These are phyloP conservation scores for Colletotrichum sp. DNA, from an alignment of 2,329 filamentous ascomycete genomes.

Conservation along the genomic window DNA sequence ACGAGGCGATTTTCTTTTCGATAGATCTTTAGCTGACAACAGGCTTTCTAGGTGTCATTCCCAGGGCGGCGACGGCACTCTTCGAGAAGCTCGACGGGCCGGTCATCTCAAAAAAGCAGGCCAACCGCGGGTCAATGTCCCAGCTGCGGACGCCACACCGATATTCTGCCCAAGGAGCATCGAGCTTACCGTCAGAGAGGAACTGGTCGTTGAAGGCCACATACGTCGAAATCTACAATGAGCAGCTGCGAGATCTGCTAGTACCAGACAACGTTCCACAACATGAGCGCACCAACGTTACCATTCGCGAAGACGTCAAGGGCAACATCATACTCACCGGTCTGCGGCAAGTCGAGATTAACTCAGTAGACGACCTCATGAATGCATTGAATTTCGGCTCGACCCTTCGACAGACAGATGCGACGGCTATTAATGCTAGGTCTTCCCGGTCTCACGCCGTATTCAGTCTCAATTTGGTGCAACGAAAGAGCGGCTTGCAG, in stretches of 20 bases:
- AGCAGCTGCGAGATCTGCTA: conserved; percentile 89
- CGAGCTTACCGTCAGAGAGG: conserved; percentile 62
- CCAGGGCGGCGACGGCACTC: conserved; percentile 82
- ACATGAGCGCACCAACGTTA: conserved; percentile 78
- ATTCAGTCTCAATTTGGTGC: conserved; percentile 91
- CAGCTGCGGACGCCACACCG: conserved; percentile 81
- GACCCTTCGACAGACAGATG: conserved; percentile 92
- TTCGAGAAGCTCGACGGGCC: conserved; percentile 89
- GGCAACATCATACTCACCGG: conserved; percentile 94
- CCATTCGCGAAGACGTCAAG: conserved; percentile 91
- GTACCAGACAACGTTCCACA: conserved; percentile 74
- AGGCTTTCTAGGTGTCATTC: conserved; percentile 79
- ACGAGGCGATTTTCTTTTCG: neutral
- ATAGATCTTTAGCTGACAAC: neutral
- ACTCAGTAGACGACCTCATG: conserved; percentile 90
- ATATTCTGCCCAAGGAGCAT: conserved; percentile 65
- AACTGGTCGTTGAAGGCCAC: conserved; percentile 93
- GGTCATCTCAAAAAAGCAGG: conserved; percentile 56
- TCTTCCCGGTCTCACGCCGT: conserved; percentile 98
- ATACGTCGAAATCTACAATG: conserved; percentile 98
- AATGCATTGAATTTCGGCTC: conserved; percentile 91
- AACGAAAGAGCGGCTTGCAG: conserved; percentile 71
- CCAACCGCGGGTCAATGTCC: conserved; percentile 71
- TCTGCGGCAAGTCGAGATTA: conserved; percentile 84
- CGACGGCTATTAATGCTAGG: conserved; percentile 96